phyloP scores from a whole-genome alignment of 192 early-diverging fungal species.

The Backusella mclennaniae region DNA sequence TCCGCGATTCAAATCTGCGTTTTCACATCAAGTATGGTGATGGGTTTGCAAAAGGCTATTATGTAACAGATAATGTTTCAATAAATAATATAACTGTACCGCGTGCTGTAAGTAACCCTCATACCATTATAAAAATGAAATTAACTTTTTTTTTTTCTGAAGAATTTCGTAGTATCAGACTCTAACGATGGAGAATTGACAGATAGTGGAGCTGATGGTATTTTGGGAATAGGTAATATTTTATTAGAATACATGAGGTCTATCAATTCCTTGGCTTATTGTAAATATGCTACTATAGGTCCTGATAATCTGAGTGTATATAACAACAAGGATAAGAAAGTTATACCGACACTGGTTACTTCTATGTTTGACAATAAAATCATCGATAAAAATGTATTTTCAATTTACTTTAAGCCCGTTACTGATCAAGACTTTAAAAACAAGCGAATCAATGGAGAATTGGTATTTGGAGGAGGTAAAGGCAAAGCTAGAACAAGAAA shows the following conservation, averaged over 20 bases:
- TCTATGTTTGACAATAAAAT: constrained; percentile 21
- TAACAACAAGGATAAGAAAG: constrained; percentile 15
- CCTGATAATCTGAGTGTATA: constrained; percentile 24
- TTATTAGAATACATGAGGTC: not conserved
- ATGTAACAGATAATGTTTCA: constrained; percentile 26
- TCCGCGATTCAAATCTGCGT: not conserved
- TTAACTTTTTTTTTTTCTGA: not conserved
- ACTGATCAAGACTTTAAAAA: not conserved
- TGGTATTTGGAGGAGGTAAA: constrained; percentile 35
- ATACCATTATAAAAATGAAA: not conserved
- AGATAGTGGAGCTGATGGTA: constrained; percentile 28
- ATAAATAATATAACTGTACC: constrained; percentile 8
- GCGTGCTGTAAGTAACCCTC: constrained; percentile 8
- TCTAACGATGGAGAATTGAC: constrained; percentile 37
- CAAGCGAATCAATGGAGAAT: constrained; percentile 22
- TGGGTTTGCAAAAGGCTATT: constrained; percentile 29
- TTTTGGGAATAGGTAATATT: constrained; percentile 12
- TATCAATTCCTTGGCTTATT: not conserved
- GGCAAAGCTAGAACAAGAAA: not conserved
- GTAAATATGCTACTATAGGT: not conserved
- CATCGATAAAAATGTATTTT: constrained; percentile 27
- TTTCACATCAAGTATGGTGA: constrained; percentile 32
- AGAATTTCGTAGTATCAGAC: constrained; percentile 32
- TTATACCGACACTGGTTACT: constrained; percentile 28
- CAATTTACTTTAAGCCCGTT: constrained; percentile 26